Conservation (phyloP, 805 yeast species). For the Starmera dryadoides region DNA sequence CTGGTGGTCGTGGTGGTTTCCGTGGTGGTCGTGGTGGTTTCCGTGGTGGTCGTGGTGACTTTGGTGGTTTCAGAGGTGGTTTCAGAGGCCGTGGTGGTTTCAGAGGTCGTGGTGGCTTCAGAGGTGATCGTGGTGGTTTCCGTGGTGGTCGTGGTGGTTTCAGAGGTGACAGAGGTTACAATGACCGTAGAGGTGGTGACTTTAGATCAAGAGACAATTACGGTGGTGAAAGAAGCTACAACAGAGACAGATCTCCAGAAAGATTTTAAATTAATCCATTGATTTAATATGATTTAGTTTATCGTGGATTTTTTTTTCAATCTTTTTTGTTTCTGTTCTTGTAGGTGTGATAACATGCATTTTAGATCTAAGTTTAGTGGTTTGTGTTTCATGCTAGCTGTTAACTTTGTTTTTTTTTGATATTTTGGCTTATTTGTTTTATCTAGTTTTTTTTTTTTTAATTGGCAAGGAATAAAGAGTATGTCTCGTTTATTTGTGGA, state of each 20-base stretch:
- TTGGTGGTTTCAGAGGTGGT: slow-evolving; percentile 34
- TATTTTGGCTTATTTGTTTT: no score
- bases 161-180: slow-evolving; percentile 36
- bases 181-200: slow-evolving; percentile 22
- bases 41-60: slow-evolving; percentile 36
- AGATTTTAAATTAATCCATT: slow-evolving; percentile 57
- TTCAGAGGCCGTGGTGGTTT: slow-evolving; percentile 21
- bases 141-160: slow-evolving; percentile 36
- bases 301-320: no score
- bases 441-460: no score
- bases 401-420: no score
- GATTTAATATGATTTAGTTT: no score
- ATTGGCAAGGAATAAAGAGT: no score
- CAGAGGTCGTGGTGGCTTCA: slow-evolving; percentile 16
- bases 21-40: slow-evolving; percentile 34
- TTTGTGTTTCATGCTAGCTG: no score
- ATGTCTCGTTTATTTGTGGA: no score
- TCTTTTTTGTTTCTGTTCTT: no score
- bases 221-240: slow-evolving; percentile 31
- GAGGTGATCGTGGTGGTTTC: slow-evolving; percentile 26
- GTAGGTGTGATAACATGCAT: no score
- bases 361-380: no score
- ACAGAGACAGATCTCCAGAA: slow-evolving; percentile 72
- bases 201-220: slow-evolving; percentile 22
- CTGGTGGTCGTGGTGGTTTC: slow-evolving; percentile 35